Evolutionary conservation across 495 filamentous ascomycete species (phyloP), one percentile per base, ranked within the genome.

Genomic region (Haplographium delicatum): DNA sequence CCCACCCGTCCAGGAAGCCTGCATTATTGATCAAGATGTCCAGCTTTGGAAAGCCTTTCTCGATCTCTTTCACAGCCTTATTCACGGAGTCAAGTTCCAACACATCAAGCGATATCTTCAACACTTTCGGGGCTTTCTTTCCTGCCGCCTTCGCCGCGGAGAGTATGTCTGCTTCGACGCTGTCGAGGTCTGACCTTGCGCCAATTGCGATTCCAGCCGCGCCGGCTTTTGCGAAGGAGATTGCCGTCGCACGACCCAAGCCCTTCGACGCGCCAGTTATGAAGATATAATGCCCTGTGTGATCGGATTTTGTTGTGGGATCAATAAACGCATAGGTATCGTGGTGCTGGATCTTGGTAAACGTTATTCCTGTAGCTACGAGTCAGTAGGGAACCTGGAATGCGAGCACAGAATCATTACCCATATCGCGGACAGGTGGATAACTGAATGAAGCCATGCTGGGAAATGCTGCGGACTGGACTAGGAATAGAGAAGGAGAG

Each of bases 21-120:
- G 80, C 78, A 47, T 83, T 84, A 54, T 81, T 81, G 16, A 83
- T 72, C 15, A 84, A 59, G 1, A 83, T 69, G 44, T 84, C 79
- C 30, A 83, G 67, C 5, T 66, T 49, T 2, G 71, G 70, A 26
- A 55, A 63, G 8, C 59, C 58, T 8, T 64, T 20, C 27, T 64
- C 53, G 10, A 76, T 53, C 1, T 54, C 50, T 7, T 62, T 48
- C 2, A 62, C 62, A 22, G 74, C 74, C 15, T 44, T 47, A 15
- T 62, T 52, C 25, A 74, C 72, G 19, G 65, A 70, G 25, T 34
- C 46, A 27, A 73, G 62, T 22, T 63, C 58, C 35, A 65, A 68
- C 37, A 79, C 65, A 44, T 76, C 72, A 25, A 76, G 64, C 28
- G 47, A 24, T 4, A 61, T 9, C 6, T 59, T 43, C 8, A 75